phyloP scores from a whole-genome alignment of 2,329 filamentous ascomycete genomes.

The Metarhizium anisopliae region DNA sequence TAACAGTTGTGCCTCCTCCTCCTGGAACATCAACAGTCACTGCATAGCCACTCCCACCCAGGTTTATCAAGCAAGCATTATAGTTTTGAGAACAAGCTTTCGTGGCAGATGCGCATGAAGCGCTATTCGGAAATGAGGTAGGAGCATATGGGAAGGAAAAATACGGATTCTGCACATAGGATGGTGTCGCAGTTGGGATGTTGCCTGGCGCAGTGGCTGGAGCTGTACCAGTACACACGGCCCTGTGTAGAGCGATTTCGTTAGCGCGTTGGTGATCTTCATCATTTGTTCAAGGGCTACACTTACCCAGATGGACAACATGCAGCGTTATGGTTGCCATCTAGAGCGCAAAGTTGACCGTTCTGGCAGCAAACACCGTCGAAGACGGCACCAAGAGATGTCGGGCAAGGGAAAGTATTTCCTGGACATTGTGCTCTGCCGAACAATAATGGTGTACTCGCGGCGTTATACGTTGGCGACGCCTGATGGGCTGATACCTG shows the following conservation, averaged over 20 bases:
- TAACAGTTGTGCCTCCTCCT: slow-evolving; percentile 43
- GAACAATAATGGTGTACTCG: slow-evolving; percentile 14
- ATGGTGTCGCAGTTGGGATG: slow-evolving; percentile 29
- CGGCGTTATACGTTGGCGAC: slow-evolving; percentile 11
- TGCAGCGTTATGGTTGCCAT: slow-evolving; percentile 38
- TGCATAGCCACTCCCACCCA: slow-evolving; percentile 35
- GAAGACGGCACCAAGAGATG: slow-evolving; percentile 36
- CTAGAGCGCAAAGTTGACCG: slow-evolving; percentile 41
- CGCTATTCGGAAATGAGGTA: slow-evolving; percentile 41
- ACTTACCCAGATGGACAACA: slow-evolving; percentile 46
- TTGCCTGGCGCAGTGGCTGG: slow-evolving; percentile 28
- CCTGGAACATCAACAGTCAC: slow-evolving; percentile 49
- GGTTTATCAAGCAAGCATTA: slow-evolving; percentile 39
- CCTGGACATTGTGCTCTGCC: slow-evolving; percentile 32
- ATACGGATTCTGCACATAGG: slow-evolving; percentile 47
- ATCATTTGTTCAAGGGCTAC: neutral
- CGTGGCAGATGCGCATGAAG: slow-evolving; percentile 42
- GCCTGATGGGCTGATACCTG: neutral
- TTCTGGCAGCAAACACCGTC: slow-evolving; percentile 40
- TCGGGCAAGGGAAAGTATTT: slow-evolving; percentile 42
- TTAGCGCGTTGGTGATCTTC: neutral
- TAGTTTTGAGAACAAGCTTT: slow-evolving; percentile 45
- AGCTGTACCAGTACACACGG: slow-evolving; percentile 48
- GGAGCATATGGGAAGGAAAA: slow-evolving; percentile 52
- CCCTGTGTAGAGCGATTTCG: slow-evolving; percentile 23